These are phyloP conservation scores for Podila horticola DNA, from an alignment of 192 early-diverging fungal species.

Conservation along the genomic window DNA sequence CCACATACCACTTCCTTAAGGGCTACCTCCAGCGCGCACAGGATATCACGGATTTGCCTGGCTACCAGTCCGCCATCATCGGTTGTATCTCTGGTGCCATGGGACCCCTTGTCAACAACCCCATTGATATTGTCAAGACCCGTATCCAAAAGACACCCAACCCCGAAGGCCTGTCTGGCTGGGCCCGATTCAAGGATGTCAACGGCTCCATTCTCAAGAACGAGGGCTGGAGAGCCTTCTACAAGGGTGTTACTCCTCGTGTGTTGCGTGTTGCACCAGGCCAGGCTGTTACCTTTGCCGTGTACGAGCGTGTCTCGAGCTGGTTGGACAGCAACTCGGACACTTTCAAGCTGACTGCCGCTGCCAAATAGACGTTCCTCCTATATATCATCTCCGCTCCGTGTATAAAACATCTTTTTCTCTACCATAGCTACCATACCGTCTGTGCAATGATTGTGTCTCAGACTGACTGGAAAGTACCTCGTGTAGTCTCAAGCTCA, in stretches of 20 bases:
- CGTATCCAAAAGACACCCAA: slow-evolving; percentile 91
- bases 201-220: slow-evolving; percentile 84
- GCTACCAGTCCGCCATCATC: slow-evolving; percentile 89
- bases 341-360: slow-evolving; percentile 34
- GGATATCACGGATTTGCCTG: slow-evolving; percentile 77
- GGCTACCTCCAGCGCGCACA: slow-evolving; percentile 74
- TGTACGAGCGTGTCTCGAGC: slow-evolving; percentile 87
- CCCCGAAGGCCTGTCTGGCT: slow-evolving; percentile 74
- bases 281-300: slow-evolving; percentile 97
- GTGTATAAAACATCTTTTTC: too few relatives aligned
- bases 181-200: slow-evolving; percentile 80
- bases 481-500: too few relatives aligned
- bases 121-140: slow-evolving; percentile 99
- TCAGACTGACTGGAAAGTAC: too few relatives aligned
- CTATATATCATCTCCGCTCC: not conserved
- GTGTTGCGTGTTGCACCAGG: slow-evolving; percentile 95
- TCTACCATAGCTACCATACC: too few relatives aligned
- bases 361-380: slow-evolving; percentile 12
- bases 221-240: slow-evolving; percentile 94
- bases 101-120: slow-evolving; percentile 93
- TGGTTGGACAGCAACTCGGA: slow-evolving; percentile 68
- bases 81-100: slow-evolving; percentile 93
- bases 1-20: slow-evolving; percentile 94
- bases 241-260: slow-evolving; percentile 94
- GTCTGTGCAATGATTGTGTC: too few relatives aligned